phyloP scores from a whole-genome alignment of 805 yeast genomes.

The Monosporozyma siamensis region DNA sequence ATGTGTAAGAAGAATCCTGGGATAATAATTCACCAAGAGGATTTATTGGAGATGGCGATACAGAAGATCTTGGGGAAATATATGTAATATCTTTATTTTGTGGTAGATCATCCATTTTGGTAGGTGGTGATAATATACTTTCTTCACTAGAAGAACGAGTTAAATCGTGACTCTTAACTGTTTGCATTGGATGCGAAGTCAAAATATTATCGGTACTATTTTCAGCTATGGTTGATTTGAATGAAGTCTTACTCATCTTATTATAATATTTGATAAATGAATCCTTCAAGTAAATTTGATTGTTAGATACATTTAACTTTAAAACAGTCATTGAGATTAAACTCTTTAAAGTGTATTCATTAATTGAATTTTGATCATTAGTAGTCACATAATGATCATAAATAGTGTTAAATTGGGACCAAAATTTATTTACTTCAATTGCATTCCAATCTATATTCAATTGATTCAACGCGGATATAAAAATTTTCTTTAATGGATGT shows the following conservation, averaged over 20 bases:
- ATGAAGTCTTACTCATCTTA: slow-evolving; percentile 7
- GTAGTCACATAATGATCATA: not conserved
- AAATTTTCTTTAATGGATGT: slow-evolving; percentile 7
- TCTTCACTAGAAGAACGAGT: slow-evolving; percentile 1
- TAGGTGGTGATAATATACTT: not conserved
- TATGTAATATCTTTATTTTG: not conserved
- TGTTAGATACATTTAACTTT: slow-evolving; percentile 14
- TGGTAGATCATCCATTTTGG: not conserved
- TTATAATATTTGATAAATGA: slow-evolving; percentile 10
- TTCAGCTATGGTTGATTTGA: not conserved
- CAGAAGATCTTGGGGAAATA: slow-evolving; percentile 7
- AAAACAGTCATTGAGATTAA: slow-evolving; percentile 20
- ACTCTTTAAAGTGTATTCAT: slow-evolving; percentile 14
- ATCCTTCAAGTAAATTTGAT: slow-evolving; percentile 11
- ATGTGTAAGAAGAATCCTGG: slow-evolving; percentile 1
- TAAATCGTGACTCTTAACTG: not conserved
- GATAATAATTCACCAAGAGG: not conserved
- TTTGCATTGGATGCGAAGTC: too few relatives aligned
- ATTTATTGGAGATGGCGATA: slow-evolving; percentile 5
- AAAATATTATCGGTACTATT: not conserved
- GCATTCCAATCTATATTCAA: slow-evolving; percentile 18
- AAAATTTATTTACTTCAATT: slow-evolving; percentile 14
- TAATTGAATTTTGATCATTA: slow-evolving; percentile 2
- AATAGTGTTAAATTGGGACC: slow-evolving; percentile 12
- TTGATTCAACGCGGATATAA: slow-evolving; percentile 10